A percentile compares a stretch with the other conserved stretches of the same genome.
phyloP scores from a whole-genome alignment of 1,284 basidiomycete species.

The Trametes versicolor region DNA sequence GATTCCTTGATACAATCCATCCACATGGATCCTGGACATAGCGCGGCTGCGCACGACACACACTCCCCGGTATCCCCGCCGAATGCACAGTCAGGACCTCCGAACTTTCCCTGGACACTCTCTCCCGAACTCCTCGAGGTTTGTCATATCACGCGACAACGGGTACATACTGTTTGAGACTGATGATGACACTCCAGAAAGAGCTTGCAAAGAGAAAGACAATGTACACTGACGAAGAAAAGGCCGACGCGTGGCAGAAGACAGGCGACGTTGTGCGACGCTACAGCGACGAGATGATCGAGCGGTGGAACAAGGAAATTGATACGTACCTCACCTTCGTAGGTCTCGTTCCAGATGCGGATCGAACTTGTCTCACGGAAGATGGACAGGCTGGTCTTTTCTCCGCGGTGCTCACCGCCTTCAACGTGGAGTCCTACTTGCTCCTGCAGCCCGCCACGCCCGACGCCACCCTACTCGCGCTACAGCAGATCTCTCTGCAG shows the following conservation, averaged over 20 bases:
- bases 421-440: constrained; percentile 22
- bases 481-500: constrained; percentile 18
- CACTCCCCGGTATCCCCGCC: no score
- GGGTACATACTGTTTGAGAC: no score
- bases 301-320: constrained; percentile 26
- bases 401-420: constrained; percentile 22
- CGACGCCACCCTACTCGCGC: constrained; percentile 11
- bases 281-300: constrained; percentile 18
- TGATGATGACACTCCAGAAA: no score
- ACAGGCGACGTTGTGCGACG: constrained; percentile 4
- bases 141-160: no score
- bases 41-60: no score
- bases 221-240: constrained; percentile 3
- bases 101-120: no score
- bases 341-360: neutral
- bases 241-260: constrained; percentile 13
- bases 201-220: neutral
- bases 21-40: no score
- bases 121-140: no score
- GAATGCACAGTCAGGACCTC: no score
- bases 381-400: constrained; percentile 23
- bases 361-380: no score
- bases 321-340: constrained; percentile 27
- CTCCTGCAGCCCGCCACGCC: constrained; percentile 15
- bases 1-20: no score